Conservation (phyloP, 1,284 basidiomycete genomes). For the Neolentinus lepideus region DNA sequence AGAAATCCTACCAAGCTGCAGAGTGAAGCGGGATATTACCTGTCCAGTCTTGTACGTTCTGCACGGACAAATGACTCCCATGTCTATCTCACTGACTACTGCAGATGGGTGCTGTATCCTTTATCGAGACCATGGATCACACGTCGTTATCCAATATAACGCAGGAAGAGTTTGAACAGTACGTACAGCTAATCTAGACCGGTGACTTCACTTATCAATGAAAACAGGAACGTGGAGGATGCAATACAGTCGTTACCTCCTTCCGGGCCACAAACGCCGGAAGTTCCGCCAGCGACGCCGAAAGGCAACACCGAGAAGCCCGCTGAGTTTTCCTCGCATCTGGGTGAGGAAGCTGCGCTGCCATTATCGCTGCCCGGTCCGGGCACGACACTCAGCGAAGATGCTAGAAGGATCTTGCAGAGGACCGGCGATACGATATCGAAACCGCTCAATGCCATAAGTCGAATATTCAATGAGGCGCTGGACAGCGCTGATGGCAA, state of each 20-base stretch:
- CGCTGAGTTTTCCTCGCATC: constrained; percentile 39
- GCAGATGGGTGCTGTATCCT: constrained; percentile 87
- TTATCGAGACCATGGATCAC: constrained; percentile 97
- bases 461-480: constrained; percentile 79
- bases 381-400: constrained; percentile 56
- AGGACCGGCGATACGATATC: constrained; percentile 85
- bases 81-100: too few relatives aligned
- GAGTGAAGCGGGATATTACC: constrained; percentile 95
- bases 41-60: constrained; percentile 78
- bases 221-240: constrained; percentile 69
- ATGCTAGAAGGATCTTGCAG: constrained; percentile 78
- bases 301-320: constrained; percentile 6
- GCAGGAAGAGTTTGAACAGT: constrained; percentile 88
- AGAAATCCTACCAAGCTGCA: constrained; percentile 84
- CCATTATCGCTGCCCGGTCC: constrained; percentile 63
- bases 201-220: background rate
- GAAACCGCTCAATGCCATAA: constrained; percentile 81
- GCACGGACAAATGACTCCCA: background rate
- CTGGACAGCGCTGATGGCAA: constrained; percentile 45
- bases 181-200: constrained; percentile 13
- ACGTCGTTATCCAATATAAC: constrained; percentile 88
- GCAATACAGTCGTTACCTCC: constrained; percentile 75
- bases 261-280: constrained; percentile 46
- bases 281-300: constrained; percentile 13
- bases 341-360: constrained; percentile 82